Conservation (phyloP, 345 rosid genomes). For the Populus euphratica region DNA sequence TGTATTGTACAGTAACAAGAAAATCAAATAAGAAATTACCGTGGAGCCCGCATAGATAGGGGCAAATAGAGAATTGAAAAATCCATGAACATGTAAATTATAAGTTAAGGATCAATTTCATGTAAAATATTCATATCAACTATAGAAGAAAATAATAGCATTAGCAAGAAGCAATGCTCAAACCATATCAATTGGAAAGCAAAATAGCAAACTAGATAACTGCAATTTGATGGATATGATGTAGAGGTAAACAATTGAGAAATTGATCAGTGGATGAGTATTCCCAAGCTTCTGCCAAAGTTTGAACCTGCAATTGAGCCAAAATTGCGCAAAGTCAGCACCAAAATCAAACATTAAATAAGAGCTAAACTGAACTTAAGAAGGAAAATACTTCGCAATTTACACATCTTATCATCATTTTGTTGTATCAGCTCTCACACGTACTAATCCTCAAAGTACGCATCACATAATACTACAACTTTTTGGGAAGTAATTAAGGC, state of each 20-base stretch:
- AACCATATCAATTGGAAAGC: background rate
- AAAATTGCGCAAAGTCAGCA: slow-evolving; percentile 13
- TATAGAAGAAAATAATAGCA: slow-evolving; percentile 13
- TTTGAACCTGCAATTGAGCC: slow-evolving; percentile 61
- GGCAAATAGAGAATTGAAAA: slow-evolving; percentile 83
- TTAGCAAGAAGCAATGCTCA: slow-evolving; percentile 10
- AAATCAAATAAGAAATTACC: slow-evolving; percentile 36
- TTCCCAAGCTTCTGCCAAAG: slow-evolving; percentile 84
- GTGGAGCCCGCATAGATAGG: slow-evolving; percentile 78
- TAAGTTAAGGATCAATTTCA: slow-evolving; percentile 45
- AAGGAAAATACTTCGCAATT: background rate
- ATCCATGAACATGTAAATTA: slow-evolving; percentile 80
- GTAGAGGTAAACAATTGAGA: slow-evolving; percentile 91
- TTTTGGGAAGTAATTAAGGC: too few species aligned
- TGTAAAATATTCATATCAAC: slow-evolving; percentile 5
- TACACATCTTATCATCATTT: background rate
- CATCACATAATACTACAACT: too few species aligned
- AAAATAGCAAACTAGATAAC: background rate
- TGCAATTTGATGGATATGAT: slow-evolving; percentile 60
- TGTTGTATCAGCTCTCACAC: too few species aligned
- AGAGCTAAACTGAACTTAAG: slow-evolving; percentile 1
- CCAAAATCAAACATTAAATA: slow-evolving; percentile 3
- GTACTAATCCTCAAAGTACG: background rate
- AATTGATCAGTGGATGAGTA: slow-evolving; percentile 77
- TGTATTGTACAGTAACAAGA: background rate